Evolutionary conservation across 2,329 filamentous ascomycete genomes (phyloP).

Genomic region (Botrytis byssoidea): DNA sequence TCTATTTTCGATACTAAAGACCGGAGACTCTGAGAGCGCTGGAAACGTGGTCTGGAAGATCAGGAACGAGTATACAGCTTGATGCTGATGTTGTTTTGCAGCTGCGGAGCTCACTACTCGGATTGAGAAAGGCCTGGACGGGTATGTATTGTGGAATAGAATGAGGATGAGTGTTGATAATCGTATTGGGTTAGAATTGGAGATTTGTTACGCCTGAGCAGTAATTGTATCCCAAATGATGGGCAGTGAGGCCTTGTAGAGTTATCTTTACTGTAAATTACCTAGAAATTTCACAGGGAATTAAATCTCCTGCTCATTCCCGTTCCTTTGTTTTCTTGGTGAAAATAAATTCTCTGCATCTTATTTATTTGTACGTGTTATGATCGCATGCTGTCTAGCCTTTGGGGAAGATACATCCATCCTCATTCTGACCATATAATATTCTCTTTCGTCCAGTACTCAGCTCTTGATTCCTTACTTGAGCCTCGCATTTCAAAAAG

Average conservation of each 20-base stretch:
- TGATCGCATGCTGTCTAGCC: too few relatives aligned
- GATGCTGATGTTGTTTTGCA: not conserved
- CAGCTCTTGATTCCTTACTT: not conserved
- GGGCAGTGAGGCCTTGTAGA: not conserved
- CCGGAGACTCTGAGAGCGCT: not conserved
- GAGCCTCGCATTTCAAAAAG: too few relatives aligned
- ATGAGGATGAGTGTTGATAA: not conserved
- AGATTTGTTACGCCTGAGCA: not conserved
- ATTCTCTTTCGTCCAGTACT: too few relatives aligned
- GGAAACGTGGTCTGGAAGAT: not conserved
- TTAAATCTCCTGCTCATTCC: not conserved
- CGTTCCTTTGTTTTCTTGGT: too few relatives aligned
- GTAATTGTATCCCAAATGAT: fast-evolving
- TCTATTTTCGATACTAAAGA: too few relatives aligned
- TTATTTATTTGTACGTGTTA: too few relatives aligned
- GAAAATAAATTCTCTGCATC: too few relatives aligned
- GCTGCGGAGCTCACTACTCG: not conserved
- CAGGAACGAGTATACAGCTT: not conserved
- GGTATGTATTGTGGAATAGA: too few relatives aligned
- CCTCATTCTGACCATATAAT: too few relatives aligned
- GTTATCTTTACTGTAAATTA: not conserved
- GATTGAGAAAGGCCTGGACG: not conserved
- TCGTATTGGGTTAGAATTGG: not conserved
- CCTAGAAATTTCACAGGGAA: not conserved
- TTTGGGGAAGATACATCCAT: too few relatives aligned